Conservation (phyloP, 306 rosid genomes). For the Prunus persica region Prunus_persica_NCBIv2 NC_034014.1:26361501-26362000, state of each 20-base stretch:
- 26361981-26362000: conserved; percentile 38
- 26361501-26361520: conserved; percentile 1
- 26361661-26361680: conserved; percentile 32
- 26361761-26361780: conserved; percentile 28
- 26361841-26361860: conserved; percentile 35
- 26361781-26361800: conserved; percentile 31
- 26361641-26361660: conserved; percentile 33
- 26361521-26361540: not conserved
- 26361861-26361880: conserved; percentile 37
- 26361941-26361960: conserved; percentile 30
- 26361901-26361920: conserved; percentile 35
- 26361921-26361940: conserved; percentile 35
- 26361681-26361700: conserved; percentile 33
- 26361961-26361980: conserved; percentile 39
- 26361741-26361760: conserved; percentile 33
- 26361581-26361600: conserved; percentile 31
- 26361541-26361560: conserved; percentile 31
- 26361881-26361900: conserved; percentile 39
- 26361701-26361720: conserved; percentile 32
- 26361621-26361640: conserved; percentile 26
- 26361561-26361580: conserved; percentile 31
- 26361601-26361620: conserved; percentile 36
- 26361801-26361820: conserved; percentile 28
- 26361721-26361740: conserved; percentile 37
- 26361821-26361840: conserved; percentile 38